These are phyloP conservation scores for Trichocomaceae sp. DNA, from an alignment of 2,329 filamentous ascomycete genomes.

Conservation along the genomic window DNA sequence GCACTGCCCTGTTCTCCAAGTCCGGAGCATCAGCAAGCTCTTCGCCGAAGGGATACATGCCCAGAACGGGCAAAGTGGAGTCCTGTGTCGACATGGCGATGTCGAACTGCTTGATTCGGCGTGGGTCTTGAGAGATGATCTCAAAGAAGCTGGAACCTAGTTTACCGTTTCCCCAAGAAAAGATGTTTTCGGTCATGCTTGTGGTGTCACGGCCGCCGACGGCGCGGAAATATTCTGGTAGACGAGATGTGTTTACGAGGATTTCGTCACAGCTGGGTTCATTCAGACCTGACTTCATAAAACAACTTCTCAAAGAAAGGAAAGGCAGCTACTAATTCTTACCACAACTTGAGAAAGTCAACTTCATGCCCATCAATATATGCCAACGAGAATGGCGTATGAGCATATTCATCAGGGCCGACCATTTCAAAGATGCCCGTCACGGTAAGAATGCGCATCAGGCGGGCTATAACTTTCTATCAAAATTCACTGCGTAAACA, in stretches of 20 bases:
- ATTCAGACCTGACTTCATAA: not conserved
- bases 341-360: constrained; percentile 24
- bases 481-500: not conserved
- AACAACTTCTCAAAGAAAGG: not conserved
- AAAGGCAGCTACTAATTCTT: not conserved
- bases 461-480: constrained; percentile 15
- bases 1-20: constrained; percentile 20
- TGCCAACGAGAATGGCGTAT: constrained; percentile 24
- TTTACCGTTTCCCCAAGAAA: constrained; percentile 24
- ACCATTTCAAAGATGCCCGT: constrained; percentile 24
- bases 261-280: constrained; percentile 11
- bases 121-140: constrained; percentile 24
- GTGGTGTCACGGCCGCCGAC: constrained; percentile 24
- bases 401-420: constrained; percentile 22
- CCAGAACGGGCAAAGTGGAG: constrained; percentile 17
- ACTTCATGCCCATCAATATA: constrained; percentile 22
- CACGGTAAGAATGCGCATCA: constrained; percentile 25
- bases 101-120: constrained; percentile 19
- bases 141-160: constrained; percentile 24
- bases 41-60: constrained; percentile 17
- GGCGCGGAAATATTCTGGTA: constrained; percentile 23
- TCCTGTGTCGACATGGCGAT: constrained; percentile 20
- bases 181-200: constrained; percentile 21
- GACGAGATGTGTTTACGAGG: constrained; percentile 4
- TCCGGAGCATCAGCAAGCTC: constrained; percentile 13